Percentiles rank a stretch among this genome's conserved stretches.
phyloP scores from a whole-genome alignment of 2,329 filamentous ascomycete species.

The Ceratocystis alfenasii region DNA sequence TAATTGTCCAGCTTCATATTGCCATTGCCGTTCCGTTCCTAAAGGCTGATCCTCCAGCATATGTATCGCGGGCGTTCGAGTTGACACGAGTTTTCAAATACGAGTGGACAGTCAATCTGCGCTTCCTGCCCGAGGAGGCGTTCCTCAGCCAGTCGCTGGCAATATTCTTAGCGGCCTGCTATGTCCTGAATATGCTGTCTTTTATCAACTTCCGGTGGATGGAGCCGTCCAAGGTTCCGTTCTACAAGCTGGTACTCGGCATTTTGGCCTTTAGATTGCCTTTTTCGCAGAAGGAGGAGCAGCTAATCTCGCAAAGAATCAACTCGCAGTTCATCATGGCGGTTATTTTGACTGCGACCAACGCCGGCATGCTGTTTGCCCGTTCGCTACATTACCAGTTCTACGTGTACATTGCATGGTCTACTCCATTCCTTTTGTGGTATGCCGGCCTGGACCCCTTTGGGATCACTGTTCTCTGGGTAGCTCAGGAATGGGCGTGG shows the following conservation, averaged over 20 bases:
- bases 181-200: constrained; percentile 50
- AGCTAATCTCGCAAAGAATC: constrained; percentile 44
- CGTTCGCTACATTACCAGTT: constrained; percentile 91
- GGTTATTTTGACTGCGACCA: constrained; percentile 61
- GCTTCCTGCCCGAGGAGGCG: constrained; percentile 71
- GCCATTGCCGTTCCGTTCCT: constrained; percentile 56
- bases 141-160: constrained; percentile 65
- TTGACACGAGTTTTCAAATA: constrained; percentile 83
- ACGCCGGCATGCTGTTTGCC: constrained; percentile 73
- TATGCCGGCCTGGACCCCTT: constrained; percentile 56
- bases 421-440: constrained; percentile 79
- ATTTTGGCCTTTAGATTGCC: constrained; percentile 36
- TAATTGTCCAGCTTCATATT: constrained; percentile 71
- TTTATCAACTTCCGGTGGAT: constrained; percentile 64
- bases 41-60: constrained; percentile 51
- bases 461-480: constrained; percentile 58
- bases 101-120: constrained; percentile 99
- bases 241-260: constrained; percentile 41
- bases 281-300: constrained; percentile 42
- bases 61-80: constrained; percentile 76
- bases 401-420: constrained; percentile 83
- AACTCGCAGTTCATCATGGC: constrained; percentile 65
- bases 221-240: constrained; percentile 48
- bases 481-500: constrained; percentile 81
- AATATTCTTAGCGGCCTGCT: constrained; percentile 50